These are phyloP conservation scores for Fusarium pseudograminearum DNA, from an alignment of 2,329 filamentous ascomycete species.

Conservation along the genomic window DNA sequence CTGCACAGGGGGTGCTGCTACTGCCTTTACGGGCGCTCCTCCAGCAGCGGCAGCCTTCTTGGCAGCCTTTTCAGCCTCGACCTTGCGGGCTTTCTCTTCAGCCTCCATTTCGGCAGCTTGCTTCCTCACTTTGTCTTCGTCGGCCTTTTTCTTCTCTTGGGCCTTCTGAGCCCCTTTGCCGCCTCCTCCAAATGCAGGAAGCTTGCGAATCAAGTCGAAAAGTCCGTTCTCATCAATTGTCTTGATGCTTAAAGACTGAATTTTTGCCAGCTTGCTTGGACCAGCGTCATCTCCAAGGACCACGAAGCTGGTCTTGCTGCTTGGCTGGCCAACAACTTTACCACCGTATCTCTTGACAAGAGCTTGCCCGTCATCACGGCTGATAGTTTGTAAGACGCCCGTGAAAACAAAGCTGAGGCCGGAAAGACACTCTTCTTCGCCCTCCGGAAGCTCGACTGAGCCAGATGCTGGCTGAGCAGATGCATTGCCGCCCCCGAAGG, in stretches of 20 bases:
- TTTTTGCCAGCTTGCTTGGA: slow-evolving; percentile 91
- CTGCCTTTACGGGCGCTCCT: slow-evolving; percentile 47
- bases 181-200: slow-evolving; percentile 88
- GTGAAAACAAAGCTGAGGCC: slow-evolving; percentile 97
- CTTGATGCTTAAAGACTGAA: slow-evolving; percentile 81
- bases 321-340: slow-evolving; percentile 86
- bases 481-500: slow-evolving; percentile 68
- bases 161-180: slow-evolving; percentile 89
- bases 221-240: slow-evolving; percentile 95
- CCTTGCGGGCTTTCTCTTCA: slow-evolving; percentile 74
- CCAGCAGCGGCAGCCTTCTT: slow-evolving; percentile 54
- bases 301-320: slow-evolving; percentile 93
- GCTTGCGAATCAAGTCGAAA: slow-evolving; percentile 82
- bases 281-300: slow-evolving; percentile 92
- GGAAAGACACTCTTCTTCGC: slow-evolving; percentile 88
- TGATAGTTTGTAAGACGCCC: slow-evolving; percentile 82
- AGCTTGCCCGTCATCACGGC: slow-evolving; percentile 84
- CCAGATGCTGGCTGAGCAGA: slow-evolving; percentile 71
- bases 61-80: slow-evolving; percentile 64
- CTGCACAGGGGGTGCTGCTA: slow-evolving; percentile 67
- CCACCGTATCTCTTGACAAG: slow-evolving; percentile 95
- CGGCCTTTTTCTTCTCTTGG: slow-evolving; percentile 84
- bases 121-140: slow-evolving; percentile 83
- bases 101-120: slow-evolving; percentile 88
- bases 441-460: slow-evolving; percentile 79